Evolutionary conservation across 108 stramenopile genomes (phyloP), one percentile per base, ranked within the genome.

Genomic region (Pseudonitzschia multiseries): DNA sequence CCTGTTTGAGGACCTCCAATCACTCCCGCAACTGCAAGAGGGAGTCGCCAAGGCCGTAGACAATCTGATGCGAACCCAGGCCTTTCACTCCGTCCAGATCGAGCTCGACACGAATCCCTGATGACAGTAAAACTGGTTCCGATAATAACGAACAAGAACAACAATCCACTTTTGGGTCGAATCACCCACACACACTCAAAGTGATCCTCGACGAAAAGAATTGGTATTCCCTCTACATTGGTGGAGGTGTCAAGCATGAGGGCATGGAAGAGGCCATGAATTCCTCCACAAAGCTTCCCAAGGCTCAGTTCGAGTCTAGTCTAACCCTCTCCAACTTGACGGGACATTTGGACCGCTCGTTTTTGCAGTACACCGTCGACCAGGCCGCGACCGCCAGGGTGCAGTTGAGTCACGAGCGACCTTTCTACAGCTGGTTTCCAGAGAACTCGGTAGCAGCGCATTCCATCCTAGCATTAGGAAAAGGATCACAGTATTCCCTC

Each of bases 231-330:
- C 63, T 92, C 13, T 86, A 92, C 61, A 79, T 90, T 26, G 93
- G 93, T n/a, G 93, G 89, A 14, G 90, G 90, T 3, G 63, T 94
- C 51, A 89, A 91, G 70, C 77, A 87, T 48, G 89, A 92, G 52
- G 84, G 83, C 62, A 72, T 84, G 32, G 71, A 73, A 59, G 74
- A 70, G 26, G 36, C 63, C 10, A 43, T 69, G 26, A 65, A 68
- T 27, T 26, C 66, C 18, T 32, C 43, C 5, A 69, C 78, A 27
- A 70, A 69, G 28, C 41, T 91, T 1, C 90, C 90, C 68, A 90
- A 87, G 69, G 78, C 91, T 18, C 90, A 94, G 81, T 86, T 92
- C 59, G 93, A 94, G 83, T 81, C 80, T 15, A 78, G 82, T 12
- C 79, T 76, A 1, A 87, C 87, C 0, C 68, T 92, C 26, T 73